Evolutionary conservation across 2,329 filamentous ascomycete genomes (phyloP).

Genomic region (Chaetomium strumarium): DNA sequence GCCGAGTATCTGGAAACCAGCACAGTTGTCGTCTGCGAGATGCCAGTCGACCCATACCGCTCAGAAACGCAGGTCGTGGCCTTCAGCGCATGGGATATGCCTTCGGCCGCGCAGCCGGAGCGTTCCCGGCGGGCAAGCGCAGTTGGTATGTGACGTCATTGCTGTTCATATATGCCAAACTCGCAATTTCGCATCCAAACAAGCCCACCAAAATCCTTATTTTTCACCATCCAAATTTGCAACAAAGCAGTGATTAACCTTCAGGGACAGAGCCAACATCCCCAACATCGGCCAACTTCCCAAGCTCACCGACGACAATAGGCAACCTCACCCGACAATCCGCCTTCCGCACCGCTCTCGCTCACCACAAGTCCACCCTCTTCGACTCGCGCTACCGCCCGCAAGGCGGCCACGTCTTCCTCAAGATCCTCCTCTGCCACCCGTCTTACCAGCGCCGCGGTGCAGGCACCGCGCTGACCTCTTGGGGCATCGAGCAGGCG

Average conservation of each 20-base stretch:
- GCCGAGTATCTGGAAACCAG: conserved; percentile 21
- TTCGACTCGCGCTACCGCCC: conserved; percentile 19
- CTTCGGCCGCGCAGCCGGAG: neutral
- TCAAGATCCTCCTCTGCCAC: conserved; percentile 24
- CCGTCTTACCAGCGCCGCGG: conserved; percentile 22
- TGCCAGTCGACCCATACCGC: conserved; percentile 7
- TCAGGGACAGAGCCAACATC: conserved; percentile 9
- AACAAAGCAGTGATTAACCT: conserved; percentile 6
- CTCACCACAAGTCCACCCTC: conserved; percentile 13
- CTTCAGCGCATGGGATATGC: conserved; percentile 23
- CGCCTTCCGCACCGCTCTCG: conserved; percentile 19
- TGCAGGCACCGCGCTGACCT: conserved; percentile 20
- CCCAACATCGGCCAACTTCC: conserved; percentile 12
- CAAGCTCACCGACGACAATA: conserved; percentile 16
- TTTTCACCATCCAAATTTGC: neutral
- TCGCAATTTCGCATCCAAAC: no score
- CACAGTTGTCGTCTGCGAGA: conserved; percentile 25
- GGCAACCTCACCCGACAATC: conserved; percentile 18
- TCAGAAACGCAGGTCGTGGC: conserved; percentile 17
- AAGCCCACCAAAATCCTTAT: no score
- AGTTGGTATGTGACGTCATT: conserved; percentile 2
- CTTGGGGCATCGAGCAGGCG: conserved; percentile 22
- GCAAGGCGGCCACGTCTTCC: conserved; percentile 21
- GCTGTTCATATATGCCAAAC: no score
- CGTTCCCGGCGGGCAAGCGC: neutral